phyloP scores from a whole-genome alignment of 164 flowering plant species.

The Vitis riparia region DNA sequence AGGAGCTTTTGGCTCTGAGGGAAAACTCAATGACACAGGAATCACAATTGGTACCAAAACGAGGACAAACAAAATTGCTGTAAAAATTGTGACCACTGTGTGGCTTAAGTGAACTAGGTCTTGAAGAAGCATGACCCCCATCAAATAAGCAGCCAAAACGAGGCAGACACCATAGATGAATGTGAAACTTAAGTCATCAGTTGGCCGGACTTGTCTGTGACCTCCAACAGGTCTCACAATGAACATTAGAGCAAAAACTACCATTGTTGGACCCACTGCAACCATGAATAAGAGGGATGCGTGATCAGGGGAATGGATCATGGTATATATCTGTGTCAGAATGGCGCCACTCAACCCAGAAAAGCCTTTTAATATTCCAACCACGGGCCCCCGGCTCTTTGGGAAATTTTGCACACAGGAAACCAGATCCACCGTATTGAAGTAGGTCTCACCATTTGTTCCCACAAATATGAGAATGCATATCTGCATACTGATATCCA shows the following conservation, averaged over 20 bases:
- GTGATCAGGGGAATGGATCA: slow-evolving; percentile 73
- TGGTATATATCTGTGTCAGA: slow-evolving; percentile 73
- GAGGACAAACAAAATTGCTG: slow-evolving; percentile 61
- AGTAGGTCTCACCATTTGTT: slow-evolving; percentile 94
- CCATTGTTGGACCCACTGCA: slow-evolving; percentile 95
- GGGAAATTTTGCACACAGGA: slow-evolving; percentile 98
- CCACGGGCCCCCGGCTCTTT: slow-evolving; percentile 89
- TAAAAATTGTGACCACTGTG: slow-evolving; percentile 50
- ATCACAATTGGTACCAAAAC: slow-evolving; percentile 67
- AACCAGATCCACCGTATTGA: slow-evolving; percentile 87
- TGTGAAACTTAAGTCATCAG: slow-evolving; percentile 73
- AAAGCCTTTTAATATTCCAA: slow-evolving; percentile 95
- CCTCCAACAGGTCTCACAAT: slow-evolving; percentile 90
- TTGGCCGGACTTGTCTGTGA: slow-evolving; percentile 72
- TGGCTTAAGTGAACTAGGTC: slow-evolving; percentile 70
- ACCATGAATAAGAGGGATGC: slow-evolving; percentile 90
- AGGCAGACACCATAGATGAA: slow-evolving; percentile 80
- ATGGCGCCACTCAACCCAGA: slow-evolving; percentile 95
- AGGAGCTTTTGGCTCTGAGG: slow-evolving; percentile 34
- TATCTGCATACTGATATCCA: slow-evolving; percentile 54
- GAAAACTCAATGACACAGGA: slow-evolving; percentile 53
- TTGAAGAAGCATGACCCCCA: slow-evolving; percentile 94
- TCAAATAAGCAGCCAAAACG: slow-evolving; percentile 87
- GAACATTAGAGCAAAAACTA: slow-evolving; percentile 77
- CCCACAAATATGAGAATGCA: slow-evolving; percentile 90